Percentiles rank a stretch among this genome's conserved stretches.
phyloP scores from a whole-genome alignment of 768 basidiomycete species.

The Suillus luteus region DNA sequence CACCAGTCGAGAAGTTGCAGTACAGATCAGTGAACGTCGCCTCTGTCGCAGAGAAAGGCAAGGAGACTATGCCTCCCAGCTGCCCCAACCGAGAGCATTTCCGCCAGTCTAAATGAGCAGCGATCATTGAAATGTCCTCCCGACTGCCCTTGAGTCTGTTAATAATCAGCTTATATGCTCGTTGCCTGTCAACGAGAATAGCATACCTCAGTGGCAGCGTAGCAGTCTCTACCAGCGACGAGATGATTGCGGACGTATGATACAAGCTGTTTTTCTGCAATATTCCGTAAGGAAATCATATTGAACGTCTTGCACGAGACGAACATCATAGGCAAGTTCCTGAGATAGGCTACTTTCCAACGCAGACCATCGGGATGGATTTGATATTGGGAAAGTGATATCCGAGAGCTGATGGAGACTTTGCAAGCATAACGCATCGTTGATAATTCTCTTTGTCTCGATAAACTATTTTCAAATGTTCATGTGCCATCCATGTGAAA shows the following conservation, averaged over 20 bases:
- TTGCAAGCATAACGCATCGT: constrained; percentile 63
- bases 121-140: constrained; percentile 47
- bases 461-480: constrained; percentile 33
- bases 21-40: constrained; percentile 30
- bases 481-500: constrained; percentile 11
- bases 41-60: constrained; percentile 30
- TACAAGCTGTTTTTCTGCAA: constrained; percentile 40
- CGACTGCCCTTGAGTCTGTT: constrained; percentile 37
- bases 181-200: not conserved
- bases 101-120: constrained; percentile 52
- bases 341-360: constrained; percentile 26
- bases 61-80: constrained; percentile 56
- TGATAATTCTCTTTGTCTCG: constrained; percentile 48
- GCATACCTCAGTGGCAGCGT: constrained; percentile 61
- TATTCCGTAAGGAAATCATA: constrained; percentile 15
- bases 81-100: constrained; percentile 55
- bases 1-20: constrained; percentile 45
- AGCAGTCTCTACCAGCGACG: constrained; percentile 56
- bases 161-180: not conserved
- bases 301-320: constrained; percentile 29
- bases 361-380: constrained; percentile 45
- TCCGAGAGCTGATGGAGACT: constrained; percentile 50
- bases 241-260: constrained; percentile 58
- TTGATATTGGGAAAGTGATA: constrained; percentile 52
- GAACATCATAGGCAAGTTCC: constrained; percentile 25